Base-by-base conservation (phyloP, 495 filamentous ascomycete genomes). In the Amniculicola lignicola region DNA sequence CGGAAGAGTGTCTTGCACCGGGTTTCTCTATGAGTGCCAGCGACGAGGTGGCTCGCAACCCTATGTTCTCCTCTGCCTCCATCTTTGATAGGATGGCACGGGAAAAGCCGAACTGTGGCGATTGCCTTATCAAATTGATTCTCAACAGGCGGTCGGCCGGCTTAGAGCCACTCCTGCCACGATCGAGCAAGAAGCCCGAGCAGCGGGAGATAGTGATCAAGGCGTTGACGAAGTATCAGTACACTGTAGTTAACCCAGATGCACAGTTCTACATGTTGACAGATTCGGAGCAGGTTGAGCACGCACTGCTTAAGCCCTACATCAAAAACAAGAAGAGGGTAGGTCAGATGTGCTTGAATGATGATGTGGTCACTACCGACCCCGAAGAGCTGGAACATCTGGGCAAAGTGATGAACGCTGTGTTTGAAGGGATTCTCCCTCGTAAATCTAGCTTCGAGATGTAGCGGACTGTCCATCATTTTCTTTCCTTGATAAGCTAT, bases 251-350 rank as follows among this genome's bases (percentile, higher is more conserved):
- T 5, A 65, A 70, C 38, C 71, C 70, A 1, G 72, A 75, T 56
- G 69, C 72, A 4, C 61, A 67, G 52, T 75, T 75, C 66, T 65
- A 70, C 54, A 75, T 75, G 72, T 57, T 75, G 22, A 74, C 71
- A 24, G 72, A 75, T 47, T 67, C 72, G 18, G 72, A 75, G 59
- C 72, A 75, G 43, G 72, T 69, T 2, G 63, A 72, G 57, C 54
- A 74, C 45, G 52, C 35, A 5, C 39, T 75, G 25, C 57, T 72
- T 2, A 68, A 72, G 35, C 64, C 70, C 27, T 65, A 66, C 36
- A 53, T 73, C 22, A 62, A 63, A 29, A 41, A 57, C 22, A 62
- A 64, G 44, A 68, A 60, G 25, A 61, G 50, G 27, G 40, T 33
- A 15, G 71, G 72, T 1, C 72, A 74, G 50, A 67, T 72, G 58